Conservation (phyloP, 2,329 filamentous ascomycete species). For the Sporothrix curviconia region DNA sequence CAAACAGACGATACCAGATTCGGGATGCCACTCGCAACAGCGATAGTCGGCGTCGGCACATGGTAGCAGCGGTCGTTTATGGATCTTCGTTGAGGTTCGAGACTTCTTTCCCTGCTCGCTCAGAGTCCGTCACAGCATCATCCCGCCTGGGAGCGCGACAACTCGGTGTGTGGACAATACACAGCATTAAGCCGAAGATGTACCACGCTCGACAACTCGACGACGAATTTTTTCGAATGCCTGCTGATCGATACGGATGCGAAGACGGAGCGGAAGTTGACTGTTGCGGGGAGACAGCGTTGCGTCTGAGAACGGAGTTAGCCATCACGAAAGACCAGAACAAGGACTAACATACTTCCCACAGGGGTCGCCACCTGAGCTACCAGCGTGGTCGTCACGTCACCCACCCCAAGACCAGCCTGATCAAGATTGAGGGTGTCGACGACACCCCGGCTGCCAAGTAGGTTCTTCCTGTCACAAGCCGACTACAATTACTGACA, state of each 20-base stretch:
- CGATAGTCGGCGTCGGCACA: no score
- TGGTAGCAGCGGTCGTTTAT: no score
- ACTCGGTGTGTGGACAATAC: background rate
- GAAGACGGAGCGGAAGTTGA: background rate
- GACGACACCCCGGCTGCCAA: slow-evolving; percentile 82
- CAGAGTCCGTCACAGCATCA: no score
- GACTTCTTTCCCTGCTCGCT: no score
- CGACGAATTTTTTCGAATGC: background rate
- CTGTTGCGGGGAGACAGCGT: no score
- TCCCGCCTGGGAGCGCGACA: no score
- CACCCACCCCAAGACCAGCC: slow-evolving; percentile 81
- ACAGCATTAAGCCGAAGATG: background rate
- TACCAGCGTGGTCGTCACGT: slow-evolving; percentile 93
- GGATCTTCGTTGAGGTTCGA: no score
- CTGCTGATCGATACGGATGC: background rate
- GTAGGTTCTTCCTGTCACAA: slow-evolving; percentile 45
- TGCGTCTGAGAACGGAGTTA: no score
- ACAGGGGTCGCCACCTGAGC: slow-evolving; percentile 93
- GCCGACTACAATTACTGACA: slow-evolving; percentile 39
- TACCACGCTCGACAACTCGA: no score
- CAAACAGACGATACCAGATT: no score
- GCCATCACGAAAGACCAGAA: slow-evolving; percentile 9
- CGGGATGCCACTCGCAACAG: no score
- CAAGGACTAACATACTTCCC: slow-evolving; percentile 23
- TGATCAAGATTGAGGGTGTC: slow-evolving; percentile 99